phyloP scores from a whole-genome alignment of 2,329 filamentous ascomycete species.

The Alternaria alternata region DNA sequence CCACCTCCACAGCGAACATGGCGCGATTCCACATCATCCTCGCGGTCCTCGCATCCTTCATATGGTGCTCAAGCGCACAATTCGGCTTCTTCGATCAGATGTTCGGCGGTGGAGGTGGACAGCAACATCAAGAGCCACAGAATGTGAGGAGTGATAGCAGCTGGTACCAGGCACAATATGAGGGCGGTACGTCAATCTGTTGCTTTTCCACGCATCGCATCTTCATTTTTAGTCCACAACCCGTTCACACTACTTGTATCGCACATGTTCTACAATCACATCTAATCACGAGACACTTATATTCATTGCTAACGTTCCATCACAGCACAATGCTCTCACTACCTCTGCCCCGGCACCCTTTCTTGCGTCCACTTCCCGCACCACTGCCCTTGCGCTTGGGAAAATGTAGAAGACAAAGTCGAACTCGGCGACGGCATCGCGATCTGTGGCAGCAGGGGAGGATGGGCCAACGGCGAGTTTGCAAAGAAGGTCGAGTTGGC shows the following conservation, averaged over 20 bases:
- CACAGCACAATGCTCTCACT: slow-evolving; percentile 85
- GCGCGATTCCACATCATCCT: slow-evolving; percentile 44
- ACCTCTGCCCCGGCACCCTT: slow-evolving; percentile 92
- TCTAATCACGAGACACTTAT: neutral
- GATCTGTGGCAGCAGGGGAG: slow-evolving; percentile 77
- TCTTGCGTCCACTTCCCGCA: slow-evolving; percentile 96
- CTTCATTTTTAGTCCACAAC: neutral
- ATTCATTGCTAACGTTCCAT: neutral
- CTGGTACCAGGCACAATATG: slow-evolving; percentile 78
- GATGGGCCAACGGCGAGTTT: slow-evolving; percentile 75
- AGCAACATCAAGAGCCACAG: slow-evolving; percentile 66
- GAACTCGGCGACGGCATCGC: slow-evolving; percentile 77
- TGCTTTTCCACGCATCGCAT: neutral
- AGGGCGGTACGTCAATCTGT: slow-evolving; percentile 62
- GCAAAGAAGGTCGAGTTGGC: slow-evolving; percentile 80
- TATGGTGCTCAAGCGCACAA: slow-evolving; percentile 75
- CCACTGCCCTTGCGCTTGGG: slow-evolving; percentile 91
- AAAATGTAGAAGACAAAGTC: slow-evolving; percentile 69
- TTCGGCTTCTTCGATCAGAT: slow-evolving; percentile 99
- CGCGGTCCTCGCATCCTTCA: slow-evolving; percentile 57
- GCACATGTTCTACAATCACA: neutral
- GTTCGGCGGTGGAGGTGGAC: slow-evolving; percentile 75
- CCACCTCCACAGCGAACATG: slow-evolving; percentile 26
- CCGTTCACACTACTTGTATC: neutral
- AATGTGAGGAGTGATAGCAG: slow-evolving; percentile 85